These are phyloP conservation scores for Powellomyces hirtus DNA, from an alignment of 192 early-diverging fungal genomes.

Conservation along the genomic window DNA sequence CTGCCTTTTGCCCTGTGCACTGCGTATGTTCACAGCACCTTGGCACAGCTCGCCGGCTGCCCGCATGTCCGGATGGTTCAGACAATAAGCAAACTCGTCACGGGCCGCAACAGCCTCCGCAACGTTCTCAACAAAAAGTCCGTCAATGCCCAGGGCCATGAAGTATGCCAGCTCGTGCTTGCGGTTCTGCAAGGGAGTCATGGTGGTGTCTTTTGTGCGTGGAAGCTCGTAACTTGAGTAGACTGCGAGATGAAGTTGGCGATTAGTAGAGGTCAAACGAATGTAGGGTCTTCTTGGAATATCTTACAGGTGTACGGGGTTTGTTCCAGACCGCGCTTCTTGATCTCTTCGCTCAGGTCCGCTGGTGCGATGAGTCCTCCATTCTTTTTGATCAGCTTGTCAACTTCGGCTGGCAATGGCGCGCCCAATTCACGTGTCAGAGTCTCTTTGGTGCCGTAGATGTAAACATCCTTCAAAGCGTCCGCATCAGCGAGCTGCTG, in stretches of 20 bases:
- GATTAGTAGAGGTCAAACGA: too few relatives aligned
- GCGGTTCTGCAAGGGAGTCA: not conserved
- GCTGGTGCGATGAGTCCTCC: constrained; percentile 7
- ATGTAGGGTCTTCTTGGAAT: too few relatives aligned
- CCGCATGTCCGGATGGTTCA: too few relatives aligned
- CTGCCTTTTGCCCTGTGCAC: too few relatives aligned
- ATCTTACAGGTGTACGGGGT: constrained; percentile 3
- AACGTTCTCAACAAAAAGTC: constrained; percentile 17
- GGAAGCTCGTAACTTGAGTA: constrained; percentile 2
- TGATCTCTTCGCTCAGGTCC: constrained; percentile 7
- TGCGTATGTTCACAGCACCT: too few relatives aligned
- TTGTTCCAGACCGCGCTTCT: constrained; percentile 10
- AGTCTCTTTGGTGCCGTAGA: too few relatives aligned
- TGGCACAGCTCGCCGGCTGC: too few relatives aligned
- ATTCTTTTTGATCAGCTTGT: not conserved
- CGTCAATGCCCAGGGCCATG: constrained; percentile 11
- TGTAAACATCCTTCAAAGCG: too few relatives aligned
- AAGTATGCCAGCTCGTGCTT: constrained; percentile 5
- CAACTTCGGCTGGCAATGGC: not conserved
- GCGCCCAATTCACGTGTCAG: not conserved
- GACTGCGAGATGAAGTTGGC: not conserved
- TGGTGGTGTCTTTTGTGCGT: not conserved
- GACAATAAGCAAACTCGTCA: not conserved
- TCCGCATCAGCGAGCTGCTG: too few relatives aligned
- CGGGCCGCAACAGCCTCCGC: constrained; percentile 5